A percentile compares a stretch with the other conserved stretches of the same genome.
Evolutionary conservation across 805 yeast genomes (phyloP).

Genomic region (Cyberlindnera americana): DNA sequence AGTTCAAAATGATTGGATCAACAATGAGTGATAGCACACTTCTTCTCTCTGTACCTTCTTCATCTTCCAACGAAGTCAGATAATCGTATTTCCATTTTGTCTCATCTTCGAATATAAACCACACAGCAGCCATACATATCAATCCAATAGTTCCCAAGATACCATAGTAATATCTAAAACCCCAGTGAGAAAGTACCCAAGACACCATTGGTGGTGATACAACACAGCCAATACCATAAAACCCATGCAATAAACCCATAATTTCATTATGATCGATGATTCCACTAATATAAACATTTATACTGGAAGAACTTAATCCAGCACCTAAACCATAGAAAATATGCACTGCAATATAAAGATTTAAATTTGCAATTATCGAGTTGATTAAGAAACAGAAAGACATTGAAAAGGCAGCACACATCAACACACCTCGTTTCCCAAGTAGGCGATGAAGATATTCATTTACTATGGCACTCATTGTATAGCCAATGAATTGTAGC

Average conservation of each 20-base stretch:
- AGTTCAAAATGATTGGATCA: slow-evolving; percentile 39
- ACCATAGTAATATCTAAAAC: slow-evolving; percentile 17
- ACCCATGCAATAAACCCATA: slow-evolving; percentile 63
- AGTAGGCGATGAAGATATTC: slow-evolving; percentile 37
- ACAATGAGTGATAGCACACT: slow-evolving; percentile 19
- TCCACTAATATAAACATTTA: slow-evolving; percentile 46
- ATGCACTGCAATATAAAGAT: slow-evolving; percentile 37
- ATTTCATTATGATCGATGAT: slow-evolving; percentile 52
- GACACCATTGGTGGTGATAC: slow-evolving; percentile 65
- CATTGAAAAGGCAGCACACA: slow-evolving; percentile 34
- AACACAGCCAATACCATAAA: slow-evolving; percentile 72
- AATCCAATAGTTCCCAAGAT: slow-evolving; percentile 12
- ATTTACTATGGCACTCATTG: slow-evolving; percentile 47
- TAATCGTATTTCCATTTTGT: slow-evolving; percentile 33
- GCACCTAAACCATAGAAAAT: slow-evolving; percentile 49
- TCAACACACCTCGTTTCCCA: slow-evolving; percentile 48
- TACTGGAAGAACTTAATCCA: slow-evolving; percentile 53
- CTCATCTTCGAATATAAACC: slow-evolving; percentile 46
- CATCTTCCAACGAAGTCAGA: too few species aligned
- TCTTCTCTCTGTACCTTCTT: slow-evolving; percentile 15
- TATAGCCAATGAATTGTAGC: slow-evolving; percentile 52
- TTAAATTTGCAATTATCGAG: slow-evolving; percentile 36
- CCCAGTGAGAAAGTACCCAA: slow-evolving; percentile 28
- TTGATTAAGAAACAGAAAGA: slow-evolving; percentile 34
- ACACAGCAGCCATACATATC: slow-evolving; percentile 26